Base-by-base conservation (phyloP, 345 rosid species). In the Salix koriyanagi region DNA sequence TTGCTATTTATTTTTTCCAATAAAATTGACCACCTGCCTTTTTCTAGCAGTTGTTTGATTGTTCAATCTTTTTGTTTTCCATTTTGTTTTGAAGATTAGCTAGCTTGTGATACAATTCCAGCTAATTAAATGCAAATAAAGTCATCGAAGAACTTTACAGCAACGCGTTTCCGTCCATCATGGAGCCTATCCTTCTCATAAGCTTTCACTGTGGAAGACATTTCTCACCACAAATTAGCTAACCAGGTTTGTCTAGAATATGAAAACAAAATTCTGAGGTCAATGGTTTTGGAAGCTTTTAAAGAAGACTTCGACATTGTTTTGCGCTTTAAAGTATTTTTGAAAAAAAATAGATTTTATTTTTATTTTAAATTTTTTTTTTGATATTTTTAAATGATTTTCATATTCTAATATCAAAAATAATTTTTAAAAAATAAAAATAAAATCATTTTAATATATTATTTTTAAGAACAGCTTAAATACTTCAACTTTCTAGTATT, bases 131-230 rank as follows among this genome's bases (percentile, higher is more conserved):
- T 5, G 15, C 58, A 23, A n/a, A 36, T 13, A 0, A 72, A 72
- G 41, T 16, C 65, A 72, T 12, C 7, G 8, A 36, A 44, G 36
- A 16, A 4, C n/a, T 69, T 50, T 79, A 69, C 46, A 15, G 48
- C 19, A 36, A 81, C 81, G 83, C 84, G 83, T 79, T 71, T 66
- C 84, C 83, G 87, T 73, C 75, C 65, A 84, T 81, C 87, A 79
- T 73, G 84, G 80, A 78, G 71, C 48, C 4, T 39, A 18, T 39
- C 25, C 64, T 13, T 69, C 46, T 23, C 66, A 2, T 3, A 0
- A 46, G 50, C 16, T 46, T 28, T 46, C 62, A 3, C 62, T 12
- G 62, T 56, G 26, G 23, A 9, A n/a, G 28, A 56, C 3, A 56
- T n/a, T 56, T 3, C 26, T 5, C 23, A 10, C n/a, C 62, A 56